phyloP scores from a whole-genome alignment of 2,329 filamentous ascomycete genomes.

The Harringtonia aguacate region DNA sequence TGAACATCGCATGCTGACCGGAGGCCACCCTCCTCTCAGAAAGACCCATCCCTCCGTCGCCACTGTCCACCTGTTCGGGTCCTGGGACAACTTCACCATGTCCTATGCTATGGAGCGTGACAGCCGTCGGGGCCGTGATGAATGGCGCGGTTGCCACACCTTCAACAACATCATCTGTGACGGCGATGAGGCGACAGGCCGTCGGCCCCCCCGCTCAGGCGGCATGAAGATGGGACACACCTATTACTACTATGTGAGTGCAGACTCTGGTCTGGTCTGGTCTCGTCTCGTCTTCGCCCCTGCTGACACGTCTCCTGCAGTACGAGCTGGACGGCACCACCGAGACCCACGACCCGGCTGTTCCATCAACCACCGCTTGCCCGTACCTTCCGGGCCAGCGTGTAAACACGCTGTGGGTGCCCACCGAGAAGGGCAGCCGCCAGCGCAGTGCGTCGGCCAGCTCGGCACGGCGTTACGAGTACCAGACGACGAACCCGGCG shows the following conservation, averaged over 20 bases:
- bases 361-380: constrained; percentile 68
- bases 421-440: constrained; percentile 52
- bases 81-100: constrained; percentile 87
- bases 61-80: constrained; percentile 74
- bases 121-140: constrained; percentile 56
- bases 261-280: too few species aligned
- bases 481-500: constrained; percentile 66
- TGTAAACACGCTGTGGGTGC: constrained; percentile 76
- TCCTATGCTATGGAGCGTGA: constrained; percentile 77
- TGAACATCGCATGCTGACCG: constrained; percentile 1
- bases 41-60: constrained; percentile 49
- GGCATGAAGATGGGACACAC: constrained; percentile 85
- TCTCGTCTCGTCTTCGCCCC: too few species aligned
- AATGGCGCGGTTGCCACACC: constrained; percentile 81
- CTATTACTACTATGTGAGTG: constrained; percentile 89
- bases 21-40: constrained; percentile 24
- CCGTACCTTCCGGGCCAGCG: constrained; percentile 80
- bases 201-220: constrained; percentile 52
- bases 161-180: constrained; percentile 82
- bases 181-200: constrained; percentile 49
- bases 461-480: constrained; percentile 45
- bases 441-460: constrained; percentile 55
- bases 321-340: constrained; percentile 73
- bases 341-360: constrained; percentile 63
- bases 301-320: constrained; percentile 29